Evolutionary conservation across 1,139 yeast species (phyloP), one percentile per base, ranked within the genome.

Genomic region (Pichia sp.): DNA sequence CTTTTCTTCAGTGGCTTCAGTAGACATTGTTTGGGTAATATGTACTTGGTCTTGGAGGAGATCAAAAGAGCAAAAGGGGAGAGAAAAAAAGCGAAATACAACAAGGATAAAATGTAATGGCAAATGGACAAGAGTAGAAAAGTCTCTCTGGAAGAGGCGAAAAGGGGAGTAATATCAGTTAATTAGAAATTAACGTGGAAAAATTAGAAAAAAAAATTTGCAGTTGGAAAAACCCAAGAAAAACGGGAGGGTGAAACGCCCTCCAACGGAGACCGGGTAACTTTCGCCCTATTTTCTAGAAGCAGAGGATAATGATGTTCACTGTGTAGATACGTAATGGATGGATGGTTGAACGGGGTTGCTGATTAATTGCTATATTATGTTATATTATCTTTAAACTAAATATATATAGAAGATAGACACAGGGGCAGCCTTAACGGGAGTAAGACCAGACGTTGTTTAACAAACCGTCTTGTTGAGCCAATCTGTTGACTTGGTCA

Each of bases 391-490:
- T 30, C 29, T 29, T 27, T 24, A 16, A 30, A 12, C 33, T 48
- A 48, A 38, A 38, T 38, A 38, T 38, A 38, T 50, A 45, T 29
- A 45, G 16, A 36, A 34, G 38, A 44, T 14, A 20, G 33, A 44
- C 24, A 24, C 20, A 51, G 20, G 41, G 41, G 41, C 27, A 38
- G 41, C 14, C 76, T 86, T 91, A 91, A 87, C 97, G 97, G 82
- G 96, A 87, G 95, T 91, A 92, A 75, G 95, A 81, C 96, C 96
- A 92, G 84, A 92, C 98, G 84, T 91, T 91, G 85, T 88, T 88
- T 79, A 93, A 84, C 77, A 93, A 84, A 81, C 98, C 99, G 77
- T 93, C 99, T 76, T 86, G 88, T 84, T 95, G 98, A 72, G 98
- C 96, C 76, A 93, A 89, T 85, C 99, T 92, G 96, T 93, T 93